Percentiles rank a stretch among this genome's conserved stretches.
Evolutionary conservation across 1,139 yeast species (phyloP).

Genomic region (Debaryomycetaceae sp.): DNA sequence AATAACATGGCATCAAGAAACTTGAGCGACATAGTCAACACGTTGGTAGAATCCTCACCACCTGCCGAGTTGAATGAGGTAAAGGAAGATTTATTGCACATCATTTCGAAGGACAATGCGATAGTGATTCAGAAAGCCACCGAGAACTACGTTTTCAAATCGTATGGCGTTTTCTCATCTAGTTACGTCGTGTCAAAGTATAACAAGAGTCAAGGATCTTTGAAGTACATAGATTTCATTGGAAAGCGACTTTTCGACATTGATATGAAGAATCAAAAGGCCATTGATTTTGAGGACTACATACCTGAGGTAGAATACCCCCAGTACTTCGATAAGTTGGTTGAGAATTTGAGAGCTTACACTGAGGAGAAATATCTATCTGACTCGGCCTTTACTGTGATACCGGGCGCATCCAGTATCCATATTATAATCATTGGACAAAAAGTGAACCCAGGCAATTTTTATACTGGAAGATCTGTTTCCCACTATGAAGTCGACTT

Average conservation of each 20-base stretch:
- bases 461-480: slow-evolving; percentile 88
- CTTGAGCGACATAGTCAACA: slow-evolving; percentile 26
- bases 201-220: slow-evolving; percentile 29
- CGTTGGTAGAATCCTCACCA: slow-evolving; percentile 37
- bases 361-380: slow-evolving; percentile 54
- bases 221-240: slow-evolving; percentile 39
- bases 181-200: slow-evolving; percentile 31
- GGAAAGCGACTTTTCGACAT: slow-evolving; percentile 54
- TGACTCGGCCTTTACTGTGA: slow-evolving; percentile 41
- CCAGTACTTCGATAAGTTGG: slow-evolving; percentile 26
- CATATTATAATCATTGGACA: slow-evolving; percentile 63
- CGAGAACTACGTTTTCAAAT: slow-evolving; percentile 26
- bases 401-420: slow-evolving; percentile 31
- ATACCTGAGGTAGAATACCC: slow-evolving; percentile 26
- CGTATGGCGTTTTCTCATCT: slow-evolving; percentile 29
- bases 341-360: slow-evolving; percentile 30
- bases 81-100: slow-evolving; percentile 20
- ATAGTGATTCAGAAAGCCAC: slow-evolving; percentile 27
- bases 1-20: slow-evolving; percentile 13
- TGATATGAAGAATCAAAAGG: slow-evolving; percentile 48
- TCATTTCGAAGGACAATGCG: slow-evolving; percentile 17
- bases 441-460: slow-evolving; percentile 71
- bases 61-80: slow-evolving; percentile 39
- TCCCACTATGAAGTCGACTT: slow-evolving; percentile 53
- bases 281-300: slow-evolving; percentile 49